Evolutionary conservation across 2,329 filamentous ascomycete genomes (phyloP).

Genomic region (Calonectria multiphialidica): DNA sequence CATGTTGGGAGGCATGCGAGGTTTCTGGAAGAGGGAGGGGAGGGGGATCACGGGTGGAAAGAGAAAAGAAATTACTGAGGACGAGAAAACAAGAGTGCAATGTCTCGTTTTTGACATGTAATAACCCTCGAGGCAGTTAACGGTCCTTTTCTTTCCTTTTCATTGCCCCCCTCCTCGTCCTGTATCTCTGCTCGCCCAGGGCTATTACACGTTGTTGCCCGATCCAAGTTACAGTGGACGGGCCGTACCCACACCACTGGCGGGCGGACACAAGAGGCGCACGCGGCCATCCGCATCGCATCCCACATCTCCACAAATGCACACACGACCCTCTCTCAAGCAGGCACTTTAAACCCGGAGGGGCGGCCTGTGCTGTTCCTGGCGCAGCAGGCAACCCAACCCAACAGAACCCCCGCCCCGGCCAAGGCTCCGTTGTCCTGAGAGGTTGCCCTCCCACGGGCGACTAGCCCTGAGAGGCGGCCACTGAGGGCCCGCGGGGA

Average conservation of each 20-base stretch:
- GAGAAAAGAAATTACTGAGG: not conserved
- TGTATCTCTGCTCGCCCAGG: not conserved
- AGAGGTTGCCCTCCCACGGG: slow-evolving; percentile 11
- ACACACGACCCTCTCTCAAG: slow-evolving; percentile 17
- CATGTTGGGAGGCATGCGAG: not conserved
- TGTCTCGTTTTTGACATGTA: not conserved
- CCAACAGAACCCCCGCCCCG: slow-evolving; percentile 40
- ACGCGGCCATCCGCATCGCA: slow-evolving; percentile 12
- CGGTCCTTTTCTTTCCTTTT: not conserved
- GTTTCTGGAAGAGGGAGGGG: not conserved
- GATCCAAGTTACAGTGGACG: slow-evolving; percentile 8
- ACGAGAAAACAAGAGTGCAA: not conserved
- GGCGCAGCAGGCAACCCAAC: slow-evolving; percentile 28
- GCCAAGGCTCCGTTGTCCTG: slow-evolving; percentile 27
- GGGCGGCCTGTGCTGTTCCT: slow-evolving; percentile 27
- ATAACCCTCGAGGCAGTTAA: not conserved
- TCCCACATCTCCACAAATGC: slow-evolving; percentile 13
- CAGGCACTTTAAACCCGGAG: slow-evolving; percentile 41
- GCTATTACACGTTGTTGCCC: slow-evolving; percentile 1
- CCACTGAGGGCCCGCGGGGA: slow-evolving; percentile 29
- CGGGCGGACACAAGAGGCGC: not conserved
- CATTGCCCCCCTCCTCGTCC: not conserved
- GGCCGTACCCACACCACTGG: not conserved
- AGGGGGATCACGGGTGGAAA: not conserved
- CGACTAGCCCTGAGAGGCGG: slow-evolving; percentile 26